Evolutionary conservation across 257 asterid genomes (phyloP).

Genomic region (Euphrasia confusa): DNA sequence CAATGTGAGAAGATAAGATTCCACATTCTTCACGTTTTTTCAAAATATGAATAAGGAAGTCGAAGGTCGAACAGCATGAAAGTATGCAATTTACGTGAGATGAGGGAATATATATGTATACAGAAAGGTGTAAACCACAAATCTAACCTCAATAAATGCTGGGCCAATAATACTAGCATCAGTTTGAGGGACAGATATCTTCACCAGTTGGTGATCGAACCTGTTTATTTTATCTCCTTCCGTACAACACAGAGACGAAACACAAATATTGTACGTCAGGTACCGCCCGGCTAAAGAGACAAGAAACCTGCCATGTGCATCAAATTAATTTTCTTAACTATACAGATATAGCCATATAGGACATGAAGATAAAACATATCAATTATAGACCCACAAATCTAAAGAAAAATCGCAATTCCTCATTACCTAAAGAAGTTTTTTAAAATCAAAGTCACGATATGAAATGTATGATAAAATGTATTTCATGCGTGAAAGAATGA

Average conservation of each 20-base stretch:
- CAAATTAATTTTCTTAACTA: conserved; percentile 19
- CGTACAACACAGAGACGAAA: conserved; percentile 36
- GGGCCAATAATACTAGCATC: conserved; percentile 65
- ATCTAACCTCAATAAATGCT: conserved; percentile 76
- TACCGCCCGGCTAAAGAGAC: conserved; percentile 79
- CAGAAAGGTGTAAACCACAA: conserved; percentile 28
- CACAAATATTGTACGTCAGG: conserved; percentile 43
- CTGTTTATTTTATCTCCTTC: conserved; percentile 31
- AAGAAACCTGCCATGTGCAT: conserved; percentile 56
- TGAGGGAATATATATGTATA: neutral
- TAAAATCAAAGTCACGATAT: too few relatives aligned
- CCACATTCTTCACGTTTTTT: neutral
- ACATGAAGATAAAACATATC: neutral
- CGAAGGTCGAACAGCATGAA: neutral
- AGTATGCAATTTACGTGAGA: neutral
- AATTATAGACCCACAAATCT: neutral
- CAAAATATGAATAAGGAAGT: neutral
- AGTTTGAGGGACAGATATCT: conserved; percentile 56
- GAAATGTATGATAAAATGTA: too few relatives aligned
- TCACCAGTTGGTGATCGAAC: conserved; percentile 59
- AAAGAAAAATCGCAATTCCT: too few relatives aligned
- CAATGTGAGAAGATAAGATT: neutral
- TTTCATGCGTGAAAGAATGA: too few relatives aligned
- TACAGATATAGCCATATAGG: neutral
- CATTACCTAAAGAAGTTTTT: too few relatives aligned